Percentiles rank a stretch among this genome's conserved stretches.
phyloP scores from a whole-genome alignment of 768 basidiomycete species.

The Lentinula guzmanii region DNA sequence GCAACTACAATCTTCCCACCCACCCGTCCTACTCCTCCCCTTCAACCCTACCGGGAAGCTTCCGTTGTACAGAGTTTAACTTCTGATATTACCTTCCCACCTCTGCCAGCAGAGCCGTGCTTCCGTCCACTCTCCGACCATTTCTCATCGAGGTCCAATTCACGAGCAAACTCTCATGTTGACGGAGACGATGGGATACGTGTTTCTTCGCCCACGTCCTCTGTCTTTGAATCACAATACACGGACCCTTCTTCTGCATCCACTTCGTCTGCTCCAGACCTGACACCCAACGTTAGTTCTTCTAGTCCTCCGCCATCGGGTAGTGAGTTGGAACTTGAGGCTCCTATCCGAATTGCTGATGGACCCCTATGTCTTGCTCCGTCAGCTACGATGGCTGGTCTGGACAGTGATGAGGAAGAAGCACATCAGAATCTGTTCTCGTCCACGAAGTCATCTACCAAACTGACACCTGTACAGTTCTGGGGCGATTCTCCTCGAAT shows the following conservation, averaged over 20 bases:
- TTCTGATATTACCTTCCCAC: constrained; percentile 69
- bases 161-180: constrained; percentile 18
- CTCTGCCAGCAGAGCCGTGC: constrained; percentile 49
- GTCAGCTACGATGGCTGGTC: constrained; percentile 12
- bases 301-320: constrained; percentile 50
- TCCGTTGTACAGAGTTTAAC: constrained; percentile 26
- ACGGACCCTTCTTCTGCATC: constrained; percentile 24
- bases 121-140: constrained; percentile 23
- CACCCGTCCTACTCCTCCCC: constrained; percentile 51
- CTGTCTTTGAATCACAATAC: constrained; percentile 8
- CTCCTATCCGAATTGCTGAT: constrained; percentile 1
- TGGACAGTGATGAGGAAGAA: constrained; percentile 11
- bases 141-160: background rate
- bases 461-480: constrained; percentile 36
- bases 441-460: constrained; percentile 24
- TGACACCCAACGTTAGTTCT: constrained; percentile 57
- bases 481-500: constrained; percentile 33
- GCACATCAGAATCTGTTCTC: constrained; percentile 21
- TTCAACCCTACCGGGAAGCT: constrained; percentile 66
- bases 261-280: constrained; percentile 48
- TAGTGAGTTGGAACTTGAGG: constrained; percentile 13
- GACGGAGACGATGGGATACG: constrained; percentile 12
- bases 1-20: constrained; percentile 42
- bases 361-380: background rate
- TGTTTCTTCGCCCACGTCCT: constrained; percentile 4